Base-by-base conservation (phyloP, 1,284 basidiomycete species). In the Sanguinoderma infundibulare region DNA sequence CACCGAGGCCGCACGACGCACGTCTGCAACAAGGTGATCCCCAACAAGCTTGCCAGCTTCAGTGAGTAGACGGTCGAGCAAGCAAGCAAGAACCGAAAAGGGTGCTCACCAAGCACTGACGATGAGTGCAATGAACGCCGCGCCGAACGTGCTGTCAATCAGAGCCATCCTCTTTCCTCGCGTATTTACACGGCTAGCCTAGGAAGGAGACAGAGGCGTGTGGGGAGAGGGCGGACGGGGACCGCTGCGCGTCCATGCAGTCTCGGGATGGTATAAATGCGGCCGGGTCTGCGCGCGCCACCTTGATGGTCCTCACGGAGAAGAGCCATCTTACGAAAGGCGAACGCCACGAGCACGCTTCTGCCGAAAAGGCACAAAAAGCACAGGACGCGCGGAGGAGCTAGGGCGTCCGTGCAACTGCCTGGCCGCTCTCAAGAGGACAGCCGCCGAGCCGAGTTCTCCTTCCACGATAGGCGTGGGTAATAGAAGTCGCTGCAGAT, bases 11-110 rank as follows among this genome's bases (percentile, higher is more conserved):
- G 12, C 34, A 7, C 26, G 26, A 44, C 60, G 40, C 55, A 73
- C 73, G 70, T 73, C 60, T 74, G 73, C 38, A 73, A 44, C 28
- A 73, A 34, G 5, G 73, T 74, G 10, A 73, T 62, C 8, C 72
- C 73, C 58, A 69, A 73, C 30, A 73, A 51, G 30, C 73, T 74
- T 44, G 10, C 6, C 6, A 40, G 17, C n/a, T 34, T 20, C n/a
- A 22, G 35, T 57, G 22, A 52, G 50, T 36, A 20, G 17, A 22
- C 20, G 22, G 22, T 32, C n/a, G n/a, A n/a, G n/a, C 8, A 1
- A 15, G 34, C 32, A 6, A 22, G 47, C 7, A 26, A 32, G 32
- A 26, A 32, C 30, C n/a, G 30, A 39, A 32, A 30, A 22, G 4
- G 22, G n/a, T 52, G 53, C 73, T 62, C 59, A 73, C 73, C 68